Evolutionary conservation across 2,329 filamentous ascomycete genomes (phyloP), one percentile per base, ranked within the genome.

Genomic region (Pseudohalonectria lignicola): DNA sequence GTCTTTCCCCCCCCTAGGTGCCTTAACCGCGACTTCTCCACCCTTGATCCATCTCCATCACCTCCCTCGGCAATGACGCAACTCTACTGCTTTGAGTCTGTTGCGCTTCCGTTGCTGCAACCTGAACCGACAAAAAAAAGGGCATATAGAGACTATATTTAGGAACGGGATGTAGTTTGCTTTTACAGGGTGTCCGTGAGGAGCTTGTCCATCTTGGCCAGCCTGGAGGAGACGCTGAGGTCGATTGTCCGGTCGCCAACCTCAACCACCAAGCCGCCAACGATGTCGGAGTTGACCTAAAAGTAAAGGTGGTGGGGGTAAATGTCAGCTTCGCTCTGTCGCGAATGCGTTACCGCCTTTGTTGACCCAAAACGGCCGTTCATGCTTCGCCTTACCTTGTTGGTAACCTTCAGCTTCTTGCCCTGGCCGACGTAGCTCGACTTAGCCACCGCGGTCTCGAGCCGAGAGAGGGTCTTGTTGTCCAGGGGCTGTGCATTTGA

Each of bases 171-270:
- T n/a, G n/a, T n/a, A n/a, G n/a, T 17, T 23, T 55, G 53, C 41
- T 51, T 87, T 85, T 94, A 98, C 84, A 98, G 74, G 65, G 82
- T 76, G 69, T 98, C 92, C 53, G 76, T 88, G 60, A 98, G 83
- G 62, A 94, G 81, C 82, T 96, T 98, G 86, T 98, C 98, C 78
- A 98, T 86, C 79, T 87, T 94, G 63, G 85, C 76, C 66, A 98
- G 82, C 76, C 90, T 93, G 62, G 84, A 74, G 36, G 90, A 90
- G 57, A 98, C 88, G 66, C 83, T 92, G 53, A 95, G 82, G 68
- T 98, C 92, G 60, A 98, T 94, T 62, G 90, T 96, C 60, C 90
- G 84, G 75, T 96, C 90, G 56, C 88, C 90, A 52, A 96, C 83
- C 71, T 96, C 90, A 57, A 98, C 90, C 49, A 98, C 67, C 50